Conservation (phyloP, 1,139 yeast genomes). For the Yamadazyma mexicana region DNA sequence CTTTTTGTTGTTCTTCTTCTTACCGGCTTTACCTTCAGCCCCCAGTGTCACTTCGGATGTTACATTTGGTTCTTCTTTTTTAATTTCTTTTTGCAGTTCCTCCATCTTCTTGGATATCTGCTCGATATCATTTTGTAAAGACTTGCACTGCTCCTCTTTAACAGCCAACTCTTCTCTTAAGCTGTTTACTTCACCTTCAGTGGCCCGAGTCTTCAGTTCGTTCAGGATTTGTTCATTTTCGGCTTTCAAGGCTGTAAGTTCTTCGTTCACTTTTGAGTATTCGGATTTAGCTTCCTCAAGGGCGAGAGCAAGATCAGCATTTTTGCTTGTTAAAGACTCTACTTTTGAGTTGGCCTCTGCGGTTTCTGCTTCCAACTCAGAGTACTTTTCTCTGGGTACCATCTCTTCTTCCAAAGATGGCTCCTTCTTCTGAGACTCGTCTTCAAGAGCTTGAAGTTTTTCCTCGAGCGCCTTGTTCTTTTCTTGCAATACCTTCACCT, state of each 20-base stretch:
- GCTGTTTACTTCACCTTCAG: not conserved
- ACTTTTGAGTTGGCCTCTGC: not conserved
- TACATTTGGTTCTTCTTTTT: not conserved
- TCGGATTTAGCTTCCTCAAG: not conserved
- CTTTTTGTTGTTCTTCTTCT: slow-evolving; percentile 16
- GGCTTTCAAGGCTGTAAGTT: not conserved
- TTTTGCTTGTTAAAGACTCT: not conserved
- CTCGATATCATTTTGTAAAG: slow-evolving; percentile 7
- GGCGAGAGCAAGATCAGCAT: not conserved
- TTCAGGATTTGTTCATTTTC: slow-evolving; percentile 8
- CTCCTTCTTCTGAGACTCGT: too few relatives aligned
- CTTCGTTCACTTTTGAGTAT: not conserved
- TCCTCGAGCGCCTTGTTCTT: slow-evolving; percentile 6
- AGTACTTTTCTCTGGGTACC: not conserved
- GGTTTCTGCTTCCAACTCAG: not conserved
- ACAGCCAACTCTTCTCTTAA: not conserved
- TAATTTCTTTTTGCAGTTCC: not conserved
- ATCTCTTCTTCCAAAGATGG: slow-evolving; percentile 3
- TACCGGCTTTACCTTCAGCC: slow-evolving; percentile 4
- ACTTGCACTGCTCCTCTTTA: slow-evolving; percentile 4
- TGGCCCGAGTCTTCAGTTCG: not conserved
- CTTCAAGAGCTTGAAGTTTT: not conserved
- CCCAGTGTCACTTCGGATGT: not conserved
- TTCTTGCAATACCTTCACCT: not conserved
- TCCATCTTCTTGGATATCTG: slow-evolving; percentile 8